Evolutionary conservation across 2,329 filamentous ascomycete genomes (phyloP).

Genomic region (Diplodia seriata): DNA sequence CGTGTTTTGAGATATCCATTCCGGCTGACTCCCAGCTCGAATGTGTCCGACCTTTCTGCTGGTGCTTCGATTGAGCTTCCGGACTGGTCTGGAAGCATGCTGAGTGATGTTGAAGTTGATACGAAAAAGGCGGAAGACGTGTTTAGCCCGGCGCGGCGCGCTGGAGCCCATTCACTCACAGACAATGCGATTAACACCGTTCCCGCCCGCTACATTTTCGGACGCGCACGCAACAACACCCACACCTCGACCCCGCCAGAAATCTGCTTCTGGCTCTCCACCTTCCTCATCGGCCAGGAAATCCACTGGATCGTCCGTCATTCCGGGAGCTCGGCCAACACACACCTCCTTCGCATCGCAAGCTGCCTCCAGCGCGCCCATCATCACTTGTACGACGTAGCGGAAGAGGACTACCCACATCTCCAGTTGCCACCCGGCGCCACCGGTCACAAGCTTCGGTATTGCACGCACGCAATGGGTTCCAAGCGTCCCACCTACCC

Average conservation of each 20-base stretch:
- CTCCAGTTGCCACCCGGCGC: neutral
- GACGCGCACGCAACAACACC: neutral
- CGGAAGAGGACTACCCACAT: neutral
- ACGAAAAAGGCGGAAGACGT: too few species aligned
- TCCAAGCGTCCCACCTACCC: neutral
- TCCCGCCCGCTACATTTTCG: too few species aligned
- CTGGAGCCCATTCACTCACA: too few species aligned
- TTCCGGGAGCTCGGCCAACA: neutral
- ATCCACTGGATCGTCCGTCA: neutral
- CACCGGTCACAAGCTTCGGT: neutral
- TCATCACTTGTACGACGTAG: neutral
- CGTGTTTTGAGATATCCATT: neutral
- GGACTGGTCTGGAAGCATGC: neutral
- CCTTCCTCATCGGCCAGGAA: neutral
- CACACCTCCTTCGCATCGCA: neutral
- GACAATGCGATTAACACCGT: too few species aligned
- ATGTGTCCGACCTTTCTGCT: neutral
- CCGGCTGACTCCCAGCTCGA: neutral
- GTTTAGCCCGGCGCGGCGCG: too few species aligned
- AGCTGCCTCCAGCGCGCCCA: neutral
- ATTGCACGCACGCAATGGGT: neutral
- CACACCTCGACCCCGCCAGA: constrained; percentile 1
- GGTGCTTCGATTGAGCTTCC: neutral
- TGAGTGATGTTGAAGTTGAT: too few species aligned
- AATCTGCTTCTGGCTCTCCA: constrained; percentile 5